Evolutionary conservation across 495 filamentous ascomycete genomes (phyloP).

Genomic region (Pyrenula massariospora): DNA sequence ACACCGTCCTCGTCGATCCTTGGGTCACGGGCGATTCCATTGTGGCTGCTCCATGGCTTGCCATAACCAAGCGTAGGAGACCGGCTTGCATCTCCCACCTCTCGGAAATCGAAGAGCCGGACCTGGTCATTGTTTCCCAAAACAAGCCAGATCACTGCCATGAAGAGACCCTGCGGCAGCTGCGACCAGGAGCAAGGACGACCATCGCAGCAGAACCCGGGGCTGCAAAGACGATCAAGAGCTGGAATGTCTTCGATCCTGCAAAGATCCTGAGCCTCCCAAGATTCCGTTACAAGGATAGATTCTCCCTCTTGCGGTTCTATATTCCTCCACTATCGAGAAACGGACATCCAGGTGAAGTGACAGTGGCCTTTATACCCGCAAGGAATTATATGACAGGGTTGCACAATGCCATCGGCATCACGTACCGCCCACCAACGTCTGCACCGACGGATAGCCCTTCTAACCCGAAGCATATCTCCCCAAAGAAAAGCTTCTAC

Average conservation of each 20-base stretch:
- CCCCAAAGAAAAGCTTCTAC: constrained; percentile 1
- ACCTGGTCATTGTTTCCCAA: constrained; percentile 59
- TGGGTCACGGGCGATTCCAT: constrained; percentile 54
- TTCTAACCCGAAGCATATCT: not conserved
- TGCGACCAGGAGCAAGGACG: constrained; percentile 39
- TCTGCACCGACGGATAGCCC: constrained; percentile 7
- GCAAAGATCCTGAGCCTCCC: constrained; percentile 38
- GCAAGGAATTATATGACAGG: constrained; percentile 48
- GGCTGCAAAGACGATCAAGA: constrained; percentile 46
- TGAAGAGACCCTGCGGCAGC: constrained; percentile 48
- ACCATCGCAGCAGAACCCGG: constrained; percentile 52
- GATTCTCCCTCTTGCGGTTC: constrained; percentile 33
- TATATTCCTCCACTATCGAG: constrained; percentile 31
- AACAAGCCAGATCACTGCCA: constrained; percentile 62
- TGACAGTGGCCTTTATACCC: constrained; percentile 52
- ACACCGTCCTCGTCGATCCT: constrained; percentile 58
- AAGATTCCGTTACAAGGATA: constrained; percentile 27
- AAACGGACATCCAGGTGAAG: constrained; percentile 41
- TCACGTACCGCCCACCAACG: constrained; percentile 52
- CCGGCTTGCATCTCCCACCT: constrained; percentile 46
- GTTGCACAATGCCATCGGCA: constrained; percentile 55
- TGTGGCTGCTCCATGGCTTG: constrained; percentile 50
- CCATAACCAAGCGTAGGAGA: constrained; percentile 39
- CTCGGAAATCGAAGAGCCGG: constrained; percentile 45
- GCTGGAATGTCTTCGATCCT: constrained; percentile 54